Conservation (phyloP, 805 yeast genomes). For the Starmerella scarabaei region DNA sequence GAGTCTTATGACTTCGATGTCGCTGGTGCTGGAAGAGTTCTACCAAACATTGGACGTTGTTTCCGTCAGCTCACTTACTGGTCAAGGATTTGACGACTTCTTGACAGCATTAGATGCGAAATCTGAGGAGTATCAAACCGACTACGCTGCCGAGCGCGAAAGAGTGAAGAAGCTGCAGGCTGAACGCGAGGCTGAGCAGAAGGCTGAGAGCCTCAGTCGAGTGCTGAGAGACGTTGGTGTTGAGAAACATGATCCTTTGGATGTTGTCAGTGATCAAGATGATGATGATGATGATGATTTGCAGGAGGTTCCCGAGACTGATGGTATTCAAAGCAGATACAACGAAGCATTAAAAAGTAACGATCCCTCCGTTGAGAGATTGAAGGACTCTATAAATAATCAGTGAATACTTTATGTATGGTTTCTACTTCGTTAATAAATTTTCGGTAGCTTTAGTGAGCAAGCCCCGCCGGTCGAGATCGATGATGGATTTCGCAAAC, state of each 20-base stretch:
- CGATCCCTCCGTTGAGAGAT: background rate
- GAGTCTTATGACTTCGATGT: constrained; percentile 86
- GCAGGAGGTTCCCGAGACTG: constrained; percentile 2
- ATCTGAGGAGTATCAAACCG: constrained; percentile 74
- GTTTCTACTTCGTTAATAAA: constrained; percentile 1
- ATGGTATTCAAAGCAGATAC: constrained; percentile 9
- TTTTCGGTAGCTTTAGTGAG: constrained; percentile 13
- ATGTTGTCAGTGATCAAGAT: constrained; percentile 43
- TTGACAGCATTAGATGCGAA: constrained; percentile 72
- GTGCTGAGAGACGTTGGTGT: constrained; percentile 82
- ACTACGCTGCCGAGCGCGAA: constrained; percentile 77
- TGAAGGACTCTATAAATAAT: background rate
- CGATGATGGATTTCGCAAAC: constrained; percentile 74
- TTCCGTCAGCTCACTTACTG: constrained; percentile 86
- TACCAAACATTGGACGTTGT: constrained; percentile 86
- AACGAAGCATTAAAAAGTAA: constrained; percentile 29
- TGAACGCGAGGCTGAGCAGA: constrained; percentile 56
- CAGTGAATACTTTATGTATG: background rate
- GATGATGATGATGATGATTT: constrained; percentile 28
- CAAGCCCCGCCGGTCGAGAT: constrained; percentile 43
- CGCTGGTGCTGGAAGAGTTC: constrained; percentile 89
- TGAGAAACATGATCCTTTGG: constrained; percentile 35
- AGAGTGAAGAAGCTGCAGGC: constrained; percentile 62
- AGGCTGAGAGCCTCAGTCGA: constrained; percentile 54
- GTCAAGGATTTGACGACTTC: constrained; percentile 88